phyloP scores from a whole-genome alignment of 1,284 basidiomycete genomes.

The Naganishia sp. region DNA sequence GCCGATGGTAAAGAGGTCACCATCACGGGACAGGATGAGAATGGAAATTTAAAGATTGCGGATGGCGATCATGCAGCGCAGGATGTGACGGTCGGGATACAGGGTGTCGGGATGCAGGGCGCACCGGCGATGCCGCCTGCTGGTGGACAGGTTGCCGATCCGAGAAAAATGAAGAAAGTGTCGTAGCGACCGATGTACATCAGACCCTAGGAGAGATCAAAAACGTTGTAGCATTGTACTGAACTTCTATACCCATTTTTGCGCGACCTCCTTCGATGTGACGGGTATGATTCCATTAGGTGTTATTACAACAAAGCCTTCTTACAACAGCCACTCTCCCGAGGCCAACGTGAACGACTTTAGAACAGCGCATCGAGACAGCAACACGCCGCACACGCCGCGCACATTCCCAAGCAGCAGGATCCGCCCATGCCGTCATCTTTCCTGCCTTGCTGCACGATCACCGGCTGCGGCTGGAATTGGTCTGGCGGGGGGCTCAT shows the following conservation, averaged over 20 bases:
- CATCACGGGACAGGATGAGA: slow-evolving; percentile 27
- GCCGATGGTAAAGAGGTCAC: slow-evolving; percentile 29
- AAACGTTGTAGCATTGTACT: not conserved
- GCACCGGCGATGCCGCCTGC: not conserved
- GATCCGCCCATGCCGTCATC: slow-evolving; percentile 2
- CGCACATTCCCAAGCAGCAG: slow-evolving; percentile 25
- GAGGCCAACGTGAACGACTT: not conserved
- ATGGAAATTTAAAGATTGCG: slow-evolving; percentile 26
- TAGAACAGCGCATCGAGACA: slow-evolving; percentile 25
- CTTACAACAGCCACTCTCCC: too few relatives aligned
- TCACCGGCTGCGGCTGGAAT: slow-evolving; percentile 26
- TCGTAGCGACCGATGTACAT: not conserved
- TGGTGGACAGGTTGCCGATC: not conserved
- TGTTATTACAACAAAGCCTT: slow-evolving; percentile 3
- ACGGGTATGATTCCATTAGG: not conserved
- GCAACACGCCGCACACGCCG: slow-evolving; percentile 23
- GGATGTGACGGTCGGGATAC: slow-evolving; percentile 24
- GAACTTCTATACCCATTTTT: not conserved
- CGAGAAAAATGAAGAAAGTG: slow-evolving; percentile 17
- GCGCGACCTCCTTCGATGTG: not conserved
- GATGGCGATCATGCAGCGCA: slow-evolving; percentile 23
- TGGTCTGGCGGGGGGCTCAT: slow-evolving; percentile 1
- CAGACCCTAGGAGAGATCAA: not conserved
- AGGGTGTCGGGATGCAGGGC: slow-evolving; percentile 19
- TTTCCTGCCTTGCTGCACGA: slow-evolving; percentile 13